These are phyloP conservation scores for Cyclanthera cordifolia DNA, from an alignment of 306 rosid species.

Conservation along the genomic window DNA sequence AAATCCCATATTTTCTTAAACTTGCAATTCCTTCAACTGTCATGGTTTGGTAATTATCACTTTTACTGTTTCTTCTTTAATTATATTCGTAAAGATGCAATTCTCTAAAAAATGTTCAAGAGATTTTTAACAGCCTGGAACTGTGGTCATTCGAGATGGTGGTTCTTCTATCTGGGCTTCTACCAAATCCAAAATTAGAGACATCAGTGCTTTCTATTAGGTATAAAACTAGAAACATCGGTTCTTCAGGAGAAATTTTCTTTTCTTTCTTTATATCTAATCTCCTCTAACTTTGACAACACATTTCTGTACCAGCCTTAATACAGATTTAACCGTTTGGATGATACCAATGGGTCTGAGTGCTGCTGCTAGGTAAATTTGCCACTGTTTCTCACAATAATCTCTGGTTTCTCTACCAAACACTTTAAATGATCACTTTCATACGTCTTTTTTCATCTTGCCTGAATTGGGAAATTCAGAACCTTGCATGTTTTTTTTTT, in stretches of 20 bases:
- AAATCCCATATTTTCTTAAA: conserved; percentile 27
- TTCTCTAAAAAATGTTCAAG: background rate
- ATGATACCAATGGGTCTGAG: conserved; percentile 68
- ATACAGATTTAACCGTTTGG: conserved; percentile 48
- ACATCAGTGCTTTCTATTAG: conserved; percentile 57
- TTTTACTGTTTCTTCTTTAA: background rate
- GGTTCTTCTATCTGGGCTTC: conserved; percentile 57
- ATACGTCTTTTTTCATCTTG: background rate
- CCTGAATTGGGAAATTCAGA: background rate
- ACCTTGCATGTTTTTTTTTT: background rate
- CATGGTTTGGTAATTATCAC: conserved; percentile 59
- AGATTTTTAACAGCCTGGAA: conserved; percentile 39
- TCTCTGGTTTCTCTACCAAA: background rate
- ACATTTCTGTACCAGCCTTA: conserved; percentile 33
- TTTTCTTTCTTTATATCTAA: background rate
- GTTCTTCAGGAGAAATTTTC: background rate
- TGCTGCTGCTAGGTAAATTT: conserved; percentile 51
- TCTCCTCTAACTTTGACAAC: background rate
- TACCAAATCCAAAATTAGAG: conserved; percentile 53
- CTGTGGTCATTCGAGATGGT: conserved; percentile 53
- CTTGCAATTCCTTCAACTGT: conserved; percentile 57
- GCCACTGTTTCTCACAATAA: background rate
- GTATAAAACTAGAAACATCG: conserved; percentile 17
- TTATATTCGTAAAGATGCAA: background rate
- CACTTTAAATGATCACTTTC: background rate